These are phyloP conservation scores for Fragilaria radians DNA, from an alignment of 108 stramenopile species.

Conservation along the genomic window DNA sequence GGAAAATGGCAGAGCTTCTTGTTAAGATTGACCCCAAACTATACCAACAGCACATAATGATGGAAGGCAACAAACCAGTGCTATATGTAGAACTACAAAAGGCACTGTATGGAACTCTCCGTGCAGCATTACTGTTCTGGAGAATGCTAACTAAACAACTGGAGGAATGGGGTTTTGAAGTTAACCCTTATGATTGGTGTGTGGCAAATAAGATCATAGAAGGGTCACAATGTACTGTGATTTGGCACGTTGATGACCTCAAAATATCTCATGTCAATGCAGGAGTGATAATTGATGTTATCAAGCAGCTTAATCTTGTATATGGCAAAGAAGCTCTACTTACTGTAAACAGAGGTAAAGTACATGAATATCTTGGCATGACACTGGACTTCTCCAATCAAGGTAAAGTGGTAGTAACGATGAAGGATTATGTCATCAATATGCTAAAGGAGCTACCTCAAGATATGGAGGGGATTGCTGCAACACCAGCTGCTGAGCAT, in stretches of 20 bases:
- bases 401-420: conserved; percentile 8
- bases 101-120: conserved; percentile 18
- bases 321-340: conserved; percentile 14
- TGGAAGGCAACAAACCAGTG: conserved; percentile 10
- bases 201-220: conserved; percentile 7
- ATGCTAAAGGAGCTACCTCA: conserved; percentile 21
- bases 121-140: conserved; percentile 18
- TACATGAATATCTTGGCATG: conserved; percentile 37
- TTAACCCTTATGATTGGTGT: conserved; percentile 22
- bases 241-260: conserved; percentile 23
- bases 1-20: conserved; percentile 12
- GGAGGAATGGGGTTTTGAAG: conserved; percentile 5
- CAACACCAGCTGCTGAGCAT: conserved; percentile 19
- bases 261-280: conserved; percentile 25
- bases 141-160: conserved; percentile 1
- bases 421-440: conserved; percentile 18
- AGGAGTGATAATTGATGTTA: conserved; percentile 4
- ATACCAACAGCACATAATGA: conserved; percentile 8
- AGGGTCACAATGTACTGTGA: conserved; percentile 6
- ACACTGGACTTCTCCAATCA: conserved; percentile 7
- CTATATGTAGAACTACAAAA: conserved; percentile 19
- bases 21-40: conserved; percentile 9
- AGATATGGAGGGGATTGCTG: conserved; percentile 1
- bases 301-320: conserved; percentile 5
- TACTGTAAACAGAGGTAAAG: conserved; percentile 3